Evolutionary conservation across 1,284 basidiomycete species (phyloP), one percentile per base, ranked within the genome.

Genomic region (Sutorius eximius): DNA sequence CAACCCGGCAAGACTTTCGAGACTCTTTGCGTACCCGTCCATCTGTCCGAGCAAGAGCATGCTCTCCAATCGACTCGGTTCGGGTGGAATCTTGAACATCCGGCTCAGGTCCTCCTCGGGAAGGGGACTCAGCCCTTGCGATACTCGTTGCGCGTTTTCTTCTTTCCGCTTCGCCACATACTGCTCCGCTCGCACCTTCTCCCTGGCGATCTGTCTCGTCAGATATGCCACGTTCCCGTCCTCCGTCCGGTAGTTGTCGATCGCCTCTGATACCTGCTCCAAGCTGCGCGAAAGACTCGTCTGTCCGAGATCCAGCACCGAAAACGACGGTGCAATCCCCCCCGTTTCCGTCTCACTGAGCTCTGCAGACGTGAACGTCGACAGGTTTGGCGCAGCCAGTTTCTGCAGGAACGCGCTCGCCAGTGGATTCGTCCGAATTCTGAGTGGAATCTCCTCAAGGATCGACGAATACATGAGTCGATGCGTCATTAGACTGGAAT

Each of bases 221-320:
- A 95, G 80, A 80, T 95, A 99, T 47, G 91, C 94, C 55, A 98
- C 83, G 72, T 98, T 98, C 59, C 93, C 91, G 68, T 94, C 89
- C 73, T 97, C 95, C 55, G 91, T 91, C 62, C 87, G 86, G 78
- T 94, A 93, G 56, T 79, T 83, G 71, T 95, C 93, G 59, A 97
- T 79, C 0, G 87, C 84, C 66, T 95, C 91, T 59, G 92, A 84
- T 44, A 95, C 86, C 70, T 88, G 84, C 74, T 91, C 88, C 60
- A 96, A 75, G 71, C 87, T 87, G 67, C 80, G 80, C 51, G 85
- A 77, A 65, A 87, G 71, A 57, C 83, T 76, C 58, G 77, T 72
- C 53, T 78, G 82, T 59, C 87, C 80, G 59, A 86, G 77, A 71
- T 89, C 79, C 55, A 91, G 77, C 46, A 77, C 72, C 9, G 80